Evolutionary conservation across 169 alveolate genomes (phyloP).

Genomic region (Neospora caninum): DNA sequence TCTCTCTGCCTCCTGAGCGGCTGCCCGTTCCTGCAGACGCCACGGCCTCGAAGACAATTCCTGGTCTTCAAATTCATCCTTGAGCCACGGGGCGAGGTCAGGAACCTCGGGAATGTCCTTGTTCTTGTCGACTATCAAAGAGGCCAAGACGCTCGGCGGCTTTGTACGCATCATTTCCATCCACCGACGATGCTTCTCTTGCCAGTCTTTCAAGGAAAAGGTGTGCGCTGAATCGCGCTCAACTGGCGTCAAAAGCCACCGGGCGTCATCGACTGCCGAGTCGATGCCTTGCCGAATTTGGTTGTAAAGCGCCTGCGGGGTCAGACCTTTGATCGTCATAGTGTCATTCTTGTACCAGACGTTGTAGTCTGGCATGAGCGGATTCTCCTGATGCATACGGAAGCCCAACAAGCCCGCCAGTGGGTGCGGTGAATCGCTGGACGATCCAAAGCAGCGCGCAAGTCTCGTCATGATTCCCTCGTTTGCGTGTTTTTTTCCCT

Average conservation of each 20-base stretch:
- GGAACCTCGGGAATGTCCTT: background rate
- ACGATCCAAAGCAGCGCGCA: background rate
- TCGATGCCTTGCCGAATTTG: background rate
- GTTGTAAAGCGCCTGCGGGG: background rate
- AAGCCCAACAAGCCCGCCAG: background rate
- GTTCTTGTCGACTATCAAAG: background rate
- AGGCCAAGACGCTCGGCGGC: background rate
- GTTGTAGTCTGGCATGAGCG: background rate
- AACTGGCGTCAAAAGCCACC: background rate
- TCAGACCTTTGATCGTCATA: background rate
- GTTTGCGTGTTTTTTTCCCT: background rate
- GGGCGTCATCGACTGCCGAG: background rate
- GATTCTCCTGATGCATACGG: background rate
- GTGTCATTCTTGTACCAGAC: background rate
- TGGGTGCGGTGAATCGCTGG: background rate
- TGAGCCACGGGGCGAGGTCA: slow-evolving; percentile 14
- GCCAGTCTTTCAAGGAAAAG: background rate
- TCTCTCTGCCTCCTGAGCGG: background rate
- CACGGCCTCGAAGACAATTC: background rate
- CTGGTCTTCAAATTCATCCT: background rate
- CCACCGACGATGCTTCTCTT: slow-evolving; percentile 4
- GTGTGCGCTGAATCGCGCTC: background rate
- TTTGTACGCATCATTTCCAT: background rate
- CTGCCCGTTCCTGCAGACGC: background rate
- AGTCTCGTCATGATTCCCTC: background rate